Evolutionary conservation across 1,139 yeast species (phyloP).

Genomic region (Lodderomyces beijingensis): DNA sequence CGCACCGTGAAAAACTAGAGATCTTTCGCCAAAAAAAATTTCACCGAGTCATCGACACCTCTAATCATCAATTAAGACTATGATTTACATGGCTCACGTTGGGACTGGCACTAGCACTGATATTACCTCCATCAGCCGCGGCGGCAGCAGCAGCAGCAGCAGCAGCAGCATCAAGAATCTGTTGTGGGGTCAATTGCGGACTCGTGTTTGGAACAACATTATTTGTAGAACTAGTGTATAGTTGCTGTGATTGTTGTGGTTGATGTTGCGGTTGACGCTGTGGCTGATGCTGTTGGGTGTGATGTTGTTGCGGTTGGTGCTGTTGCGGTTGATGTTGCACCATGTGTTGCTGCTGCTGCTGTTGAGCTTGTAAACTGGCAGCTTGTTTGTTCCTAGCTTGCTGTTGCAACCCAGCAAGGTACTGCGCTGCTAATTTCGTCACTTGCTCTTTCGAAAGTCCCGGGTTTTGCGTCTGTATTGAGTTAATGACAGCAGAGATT

Average conservation of each 20-base stretch:
- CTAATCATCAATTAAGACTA: too few relatives aligned
- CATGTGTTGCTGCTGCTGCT: slow-evolving; percentile 10
- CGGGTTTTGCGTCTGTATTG: slow-evolving; percentile 68
- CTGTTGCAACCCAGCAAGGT: slow-evolving; percentile 29
- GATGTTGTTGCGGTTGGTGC: slow-evolving; percentile 7
- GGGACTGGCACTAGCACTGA: slow-evolving; percentile 4
- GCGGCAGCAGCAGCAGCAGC: background rate
- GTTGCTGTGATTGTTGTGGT: slow-evolving; percentile 7
- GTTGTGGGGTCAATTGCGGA: background rate
- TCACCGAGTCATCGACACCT: too few relatives aligned
- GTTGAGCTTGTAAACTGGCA: slow-evolving; percentile 19
- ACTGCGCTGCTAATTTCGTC: slow-evolving; percentile 66
- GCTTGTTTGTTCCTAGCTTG: background rate
- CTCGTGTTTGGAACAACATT: background rate
- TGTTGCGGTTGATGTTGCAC: slow-evolving; percentile 7
- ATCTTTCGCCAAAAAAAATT: too few relatives aligned
- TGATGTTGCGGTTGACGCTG: slow-evolving; percentile 3
- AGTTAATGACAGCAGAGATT: slow-evolving; percentile 64
- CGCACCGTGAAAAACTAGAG: too few relatives aligned
- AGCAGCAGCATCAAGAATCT: slow-evolving; percentile 1
- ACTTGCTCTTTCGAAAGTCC: slow-evolving; percentile 66
- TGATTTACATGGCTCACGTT: slow-evolving; percentile 5
- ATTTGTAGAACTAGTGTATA: background rate
- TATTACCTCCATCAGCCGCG: slow-evolving; percentile 1
- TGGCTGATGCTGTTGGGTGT: slow-evolving; percentile 1